These are phyloP conservation scores for Plasmodium inui DNA, from an alignment of 169 alveolate species.

Conservation along the genomic window DNA sequence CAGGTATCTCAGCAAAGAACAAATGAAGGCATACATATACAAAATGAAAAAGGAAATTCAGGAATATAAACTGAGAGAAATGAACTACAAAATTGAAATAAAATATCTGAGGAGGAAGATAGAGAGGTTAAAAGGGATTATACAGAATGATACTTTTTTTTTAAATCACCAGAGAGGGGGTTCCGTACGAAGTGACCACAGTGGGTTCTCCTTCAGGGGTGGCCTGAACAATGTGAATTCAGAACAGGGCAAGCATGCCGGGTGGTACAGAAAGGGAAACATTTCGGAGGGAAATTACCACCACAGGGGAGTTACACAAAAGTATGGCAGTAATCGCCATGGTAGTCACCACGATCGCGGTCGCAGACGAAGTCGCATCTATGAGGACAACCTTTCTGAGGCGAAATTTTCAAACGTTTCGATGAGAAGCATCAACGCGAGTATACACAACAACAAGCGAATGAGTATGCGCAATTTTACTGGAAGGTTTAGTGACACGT, in stretches of 20 bases:
- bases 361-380: not conserved
- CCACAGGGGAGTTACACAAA: not conserved
- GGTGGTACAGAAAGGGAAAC: not conserved
- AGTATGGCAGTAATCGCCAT: not conserved
- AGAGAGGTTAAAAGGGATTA: constrained; percentile 26
- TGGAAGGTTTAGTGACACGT: not conserved
- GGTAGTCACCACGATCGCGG: not conserved
- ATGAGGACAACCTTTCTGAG: not conserved
- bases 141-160: constrained; percentile 56
- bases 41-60: constrained; percentile 57
- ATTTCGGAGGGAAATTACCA: not conserved
- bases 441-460: constrained; percentile 40
- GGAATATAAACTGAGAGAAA: constrained; percentile 45
- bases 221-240: not conserved
- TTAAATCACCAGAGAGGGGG: not conserved
- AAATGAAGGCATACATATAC: constrained; percentile 61
- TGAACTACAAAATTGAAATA: constrained; percentile 28
- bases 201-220: not conserved
- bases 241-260: not conserved
- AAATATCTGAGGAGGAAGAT: constrained; percentile 67
- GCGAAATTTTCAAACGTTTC: constrained; percentile 2
- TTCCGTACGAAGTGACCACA: not conserved
- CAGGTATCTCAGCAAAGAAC: constrained; percentile 55
- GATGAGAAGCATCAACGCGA: constrained; percentile 57
- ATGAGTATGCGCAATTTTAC: not conserved